Evolutionary conservation across 2,329 filamentous ascomycete genomes (phyloP), one percentile per base, ranked within the genome.

Genomic region (Fusarium hostae): DNA sequence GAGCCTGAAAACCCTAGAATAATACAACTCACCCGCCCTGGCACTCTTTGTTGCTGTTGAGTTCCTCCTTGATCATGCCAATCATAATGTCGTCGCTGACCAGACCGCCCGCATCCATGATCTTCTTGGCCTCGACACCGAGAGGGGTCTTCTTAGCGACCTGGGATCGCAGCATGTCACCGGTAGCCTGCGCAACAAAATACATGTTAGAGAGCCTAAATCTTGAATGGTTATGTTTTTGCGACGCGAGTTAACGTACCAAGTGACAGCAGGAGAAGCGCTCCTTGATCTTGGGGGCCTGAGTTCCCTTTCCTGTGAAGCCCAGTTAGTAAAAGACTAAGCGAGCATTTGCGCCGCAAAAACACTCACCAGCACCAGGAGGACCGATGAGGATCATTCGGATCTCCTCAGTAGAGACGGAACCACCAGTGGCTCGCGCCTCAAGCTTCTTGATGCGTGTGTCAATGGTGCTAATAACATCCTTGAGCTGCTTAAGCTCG

Each of bases 51-150:
- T 99, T 99, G 85, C 88, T 92, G 79, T 97, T 93, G 56, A 99
- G 89, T 88, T 99, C 95, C 82, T 92, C 93, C 90, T 96, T 95
- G 87, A 99, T 99, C 96, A 99, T 99, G 84, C 95, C 94, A 83
- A 99, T 93, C 89, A 99, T 95, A 81, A 99, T 99, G 81, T 98
- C 95, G 84, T 99, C 96, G 83, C 94, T 97, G 82, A 99, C 96
- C 66, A 99, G 90, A 76, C 95, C 95, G 78, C 96, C 96, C 82
- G 95, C 92, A 81, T 99, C 96, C 96, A 99, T 99, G 84, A 99
- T 99, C 91, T 98, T 98, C 91, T 99, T 99, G 75, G 96, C 96
- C 87, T 98, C 94, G 81, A 93, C 90, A 77, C 96, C 96, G 74
- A 99, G 90, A 66, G 93, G 85, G 63, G 96, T 99, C 91, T 98